phyloP scores from a whole-genome alignment of 2,329 filamentous ascomycete species.

The Orbilia ellipsospora region DNA sequence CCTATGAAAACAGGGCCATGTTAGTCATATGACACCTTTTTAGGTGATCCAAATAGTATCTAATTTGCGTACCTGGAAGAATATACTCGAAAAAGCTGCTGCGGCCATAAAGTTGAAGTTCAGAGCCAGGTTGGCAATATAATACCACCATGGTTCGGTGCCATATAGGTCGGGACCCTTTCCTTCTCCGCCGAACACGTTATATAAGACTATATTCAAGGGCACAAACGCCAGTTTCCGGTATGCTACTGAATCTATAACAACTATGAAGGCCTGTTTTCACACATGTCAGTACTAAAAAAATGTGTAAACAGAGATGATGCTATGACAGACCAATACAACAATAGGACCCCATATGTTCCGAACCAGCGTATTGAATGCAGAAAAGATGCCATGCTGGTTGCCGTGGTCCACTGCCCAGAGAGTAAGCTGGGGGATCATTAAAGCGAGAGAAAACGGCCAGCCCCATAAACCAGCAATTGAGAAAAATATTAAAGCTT shows the following conservation, averaged over 20 bases:
- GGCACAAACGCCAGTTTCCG: constrained; percentile 79
- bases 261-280: constrained; percentile 33
- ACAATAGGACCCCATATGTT: constrained; percentile 65
- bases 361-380: neutral
- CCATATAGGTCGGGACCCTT: constrained; percentile 91
- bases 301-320: neutral
- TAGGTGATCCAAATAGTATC: too few relatives aligned
- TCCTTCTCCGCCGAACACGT: constrained; percentile 83
- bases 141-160: constrained; percentile 96
- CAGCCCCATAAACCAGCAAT: constrained; percentile 87
- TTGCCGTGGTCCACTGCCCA: constrained; percentile 10
- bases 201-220: constrained; percentile 95
- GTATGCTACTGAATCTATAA: constrained; percentile 67
- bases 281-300: neutral
- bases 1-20: neutral
- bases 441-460: constrained; percentile 89
- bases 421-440: constrained; percentile 68
- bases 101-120: constrained; percentile 98
- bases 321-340: constrained; percentile 71
- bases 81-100: constrained; percentile 78
- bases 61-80: constrained; percentile 61
- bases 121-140: constrained; percentile 86
- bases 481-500: constrained; percentile 91
- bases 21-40: too few relatives aligned
- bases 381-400: neutral